These are phyloP conservation scores for Cladobotryum protrusum DNA, from an alignment of 2,329 filamentous ascomycete genomes.

Conservation along the genomic window DNA sequence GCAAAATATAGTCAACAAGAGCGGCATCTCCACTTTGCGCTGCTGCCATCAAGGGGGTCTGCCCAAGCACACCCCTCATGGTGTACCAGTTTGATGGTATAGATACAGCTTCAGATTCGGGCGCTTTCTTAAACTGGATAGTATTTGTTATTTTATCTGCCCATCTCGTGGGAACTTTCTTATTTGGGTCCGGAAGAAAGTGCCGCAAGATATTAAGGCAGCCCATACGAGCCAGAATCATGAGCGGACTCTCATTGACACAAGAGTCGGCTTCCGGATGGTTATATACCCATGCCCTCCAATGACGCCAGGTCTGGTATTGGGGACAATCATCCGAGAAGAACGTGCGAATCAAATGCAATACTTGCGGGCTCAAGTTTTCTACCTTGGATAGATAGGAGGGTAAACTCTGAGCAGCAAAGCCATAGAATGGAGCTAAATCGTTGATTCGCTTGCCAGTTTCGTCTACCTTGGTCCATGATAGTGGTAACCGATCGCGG, in stretches of 20 bases:
- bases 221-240: slow-evolving; percentile 8
- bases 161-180: neutral
- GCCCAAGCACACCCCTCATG: neutral
- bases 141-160: neutral
- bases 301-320: slow-evolving; percentile 14
- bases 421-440: slow-evolving; percentile 13
- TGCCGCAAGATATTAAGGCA: slow-evolving; percentile 7
- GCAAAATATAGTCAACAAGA: slow-evolving; percentile 13
- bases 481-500: slow-evolving; percentile 2
- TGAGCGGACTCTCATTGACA: neutral
- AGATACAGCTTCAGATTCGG: neutral
- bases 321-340: slow-evolving; percentile 11
- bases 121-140: neutral
- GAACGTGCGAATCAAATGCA: slow-evolving; percentile 10
- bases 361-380: slow-evolving; percentile 7
- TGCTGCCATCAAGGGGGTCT: slow-evolving; percentile 15
- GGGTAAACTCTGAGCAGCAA: slow-evolving; percentile 14
- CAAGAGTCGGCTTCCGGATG: neutral
- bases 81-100: neutral
- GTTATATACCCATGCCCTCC: slow-evolving; percentile 4
- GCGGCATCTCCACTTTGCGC: slow-evolving; percentile 9
- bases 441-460: neutral
- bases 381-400: slow-evolving; percentile 9
- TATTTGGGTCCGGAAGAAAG: slow-evolving; percentile 1
- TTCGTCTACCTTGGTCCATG: neutral